Percentiles rank a stretch among this genome's conserved stretches.
Evolutionary conservation across 1,284 basidiomycete genomes (phyloP).

Genomic region (Apiotrichum brassicae): DNA sequence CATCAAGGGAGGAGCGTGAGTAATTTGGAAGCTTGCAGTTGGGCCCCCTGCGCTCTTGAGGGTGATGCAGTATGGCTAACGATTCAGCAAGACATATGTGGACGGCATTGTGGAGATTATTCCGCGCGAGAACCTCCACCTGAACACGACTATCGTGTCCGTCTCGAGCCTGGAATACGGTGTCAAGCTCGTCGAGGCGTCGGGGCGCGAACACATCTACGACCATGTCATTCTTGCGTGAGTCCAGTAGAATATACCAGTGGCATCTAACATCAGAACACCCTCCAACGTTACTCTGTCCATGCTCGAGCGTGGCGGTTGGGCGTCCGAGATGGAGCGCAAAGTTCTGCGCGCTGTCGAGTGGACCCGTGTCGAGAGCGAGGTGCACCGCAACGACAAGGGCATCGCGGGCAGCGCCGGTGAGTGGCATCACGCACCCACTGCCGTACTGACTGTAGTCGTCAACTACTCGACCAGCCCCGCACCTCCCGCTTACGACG

Average conservation of each 20-base stretch:
- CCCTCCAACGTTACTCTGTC: slow-evolving; percentile 64
- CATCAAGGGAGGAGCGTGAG: slow-evolving; percentile 59
- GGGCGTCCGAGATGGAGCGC: slow-evolving; percentile 55
- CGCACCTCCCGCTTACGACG: slow-evolving; percentile 13
- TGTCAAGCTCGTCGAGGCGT: slow-evolving; percentile 34
- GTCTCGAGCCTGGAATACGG: slow-evolving; percentile 28
- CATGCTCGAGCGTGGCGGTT: slow-evolving; percentile 56
- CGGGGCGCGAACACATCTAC: slow-evolving; percentile 48
- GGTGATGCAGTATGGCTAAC: not conserved
- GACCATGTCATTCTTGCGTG: slow-evolving; percentile 73
- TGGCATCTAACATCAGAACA: slow-evolving; percentile 20
- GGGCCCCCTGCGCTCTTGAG: not conserved
- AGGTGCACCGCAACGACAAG: slow-evolving; percentile 64
- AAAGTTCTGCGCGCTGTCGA: slow-evolving; percentile 56
- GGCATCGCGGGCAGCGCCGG: not conserved
- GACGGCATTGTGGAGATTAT: slow-evolving; percentile 58
- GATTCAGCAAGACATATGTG: slow-evolving; percentile 54
- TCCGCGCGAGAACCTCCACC: slow-evolving; percentile 55
- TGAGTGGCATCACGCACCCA: not conserved
- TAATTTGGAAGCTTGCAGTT: too few relatives aligned
- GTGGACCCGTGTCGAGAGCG: slow-evolving; percentile 65
- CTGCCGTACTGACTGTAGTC: not conserved
- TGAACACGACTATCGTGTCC: slow-evolving; percentile 54
- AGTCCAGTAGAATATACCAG: slow-evolving; percentile 9
- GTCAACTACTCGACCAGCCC: slow-evolving; percentile 1